Evolutionary conservation across 495 filamentous ascomycete species (phyloP).

Genomic region (Corynascus novoguineensis): DNA sequence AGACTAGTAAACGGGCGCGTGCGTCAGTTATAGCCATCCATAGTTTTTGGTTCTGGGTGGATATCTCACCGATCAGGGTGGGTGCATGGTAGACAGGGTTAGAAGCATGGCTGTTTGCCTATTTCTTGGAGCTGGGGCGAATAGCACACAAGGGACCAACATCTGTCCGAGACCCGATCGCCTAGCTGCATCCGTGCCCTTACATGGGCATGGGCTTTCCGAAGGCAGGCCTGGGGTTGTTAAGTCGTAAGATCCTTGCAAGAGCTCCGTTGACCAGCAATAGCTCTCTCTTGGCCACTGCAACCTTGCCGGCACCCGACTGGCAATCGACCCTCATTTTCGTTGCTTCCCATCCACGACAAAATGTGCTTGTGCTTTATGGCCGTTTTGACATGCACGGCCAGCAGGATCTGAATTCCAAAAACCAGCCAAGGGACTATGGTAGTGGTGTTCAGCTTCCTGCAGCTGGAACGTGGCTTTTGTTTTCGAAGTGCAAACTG

Average conservation of each 20-base stretch:
- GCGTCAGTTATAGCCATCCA: too few species aligned
- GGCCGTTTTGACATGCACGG: too few species aligned
- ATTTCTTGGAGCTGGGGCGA: not conserved
- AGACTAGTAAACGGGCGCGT: too few species aligned
- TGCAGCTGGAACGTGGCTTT: too few species aligned
- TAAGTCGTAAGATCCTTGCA: not conserved
- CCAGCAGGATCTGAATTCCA: too few species aligned
- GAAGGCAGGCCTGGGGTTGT: not conserved
- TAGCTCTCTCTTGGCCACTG: too few species aligned
- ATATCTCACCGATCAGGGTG: not conserved
- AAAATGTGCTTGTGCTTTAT: too few species aligned
- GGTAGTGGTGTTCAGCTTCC: too few species aligned
- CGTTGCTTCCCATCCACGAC: too few species aligned
- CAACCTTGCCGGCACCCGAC: not conserved
- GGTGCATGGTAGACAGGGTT: not conserved
- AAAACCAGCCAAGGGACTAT: too few species aligned
- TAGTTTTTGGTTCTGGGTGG: not conserved
- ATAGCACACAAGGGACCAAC: too few species aligned
- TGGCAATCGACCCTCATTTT: not conserved
- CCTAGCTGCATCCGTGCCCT: conserved; percentile 4
- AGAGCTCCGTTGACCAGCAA: not conserved
- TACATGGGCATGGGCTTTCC: not conserved
- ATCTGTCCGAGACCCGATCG: conserved; percentile 2
- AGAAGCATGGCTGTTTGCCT: not conserved
- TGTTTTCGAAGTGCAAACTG: too few species aligned